These are phyloP conservation scores for Claviceps sp. DNA, from an alignment of 2,329 filamentous ascomycete genomes.

Conservation along the genomic window DNA sequence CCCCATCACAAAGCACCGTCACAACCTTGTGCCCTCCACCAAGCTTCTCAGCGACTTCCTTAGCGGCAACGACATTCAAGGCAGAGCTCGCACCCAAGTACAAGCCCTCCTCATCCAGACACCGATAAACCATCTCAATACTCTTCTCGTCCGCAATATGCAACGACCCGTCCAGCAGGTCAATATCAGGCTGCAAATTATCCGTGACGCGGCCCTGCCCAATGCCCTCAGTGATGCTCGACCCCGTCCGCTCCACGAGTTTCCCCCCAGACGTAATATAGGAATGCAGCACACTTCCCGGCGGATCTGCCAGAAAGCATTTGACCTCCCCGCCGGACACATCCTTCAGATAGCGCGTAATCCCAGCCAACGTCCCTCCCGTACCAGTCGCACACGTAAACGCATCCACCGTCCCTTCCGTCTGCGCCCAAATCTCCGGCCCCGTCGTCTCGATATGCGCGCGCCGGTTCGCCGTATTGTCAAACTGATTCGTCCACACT, in stretches of 20 bases:
- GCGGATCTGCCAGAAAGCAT: constrained; percentile 84
- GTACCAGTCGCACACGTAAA: constrained; percentile 95
- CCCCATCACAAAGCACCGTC: constrained; percentile 87
- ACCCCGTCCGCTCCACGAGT: constrained; percentile 66
- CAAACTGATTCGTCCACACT: constrained; percentile 98
- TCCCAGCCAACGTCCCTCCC: constrained; percentile 78
- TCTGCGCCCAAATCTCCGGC: constrained; percentile 95
- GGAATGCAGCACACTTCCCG: constrained; percentile 82
- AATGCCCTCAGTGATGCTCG: constrained; percentile 94
- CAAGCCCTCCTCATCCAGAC: constrained; percentile 86
- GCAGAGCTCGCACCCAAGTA: constrained; percentile 91
- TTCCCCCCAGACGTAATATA: constrained; percentile 80
- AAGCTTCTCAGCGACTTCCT: constrained; percentile 82
- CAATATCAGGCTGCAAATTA: constrained; percentile 77
- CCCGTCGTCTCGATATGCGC: constrained; percentile 96
- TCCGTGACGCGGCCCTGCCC: constrained; percentile 95
- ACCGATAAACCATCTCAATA: constrained; percentile 95
- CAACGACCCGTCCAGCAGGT: constrained; percentile 70
- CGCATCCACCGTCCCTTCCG: constrained; percentile 69
- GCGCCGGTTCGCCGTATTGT: constrained; percentile 85
- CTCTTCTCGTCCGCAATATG: constrained; percentile 84
- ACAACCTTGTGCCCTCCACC: constrained; percentile 85
- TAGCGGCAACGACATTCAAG: constrained; percentile 88
- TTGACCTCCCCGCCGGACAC: constrained; percentile 66
- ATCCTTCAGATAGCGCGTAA: constrained; percentile 80